phyloP scores from a whole-genome alignment of 2,329 filamentous ascomycete species.

The Exophiala bonariae region DNA sequence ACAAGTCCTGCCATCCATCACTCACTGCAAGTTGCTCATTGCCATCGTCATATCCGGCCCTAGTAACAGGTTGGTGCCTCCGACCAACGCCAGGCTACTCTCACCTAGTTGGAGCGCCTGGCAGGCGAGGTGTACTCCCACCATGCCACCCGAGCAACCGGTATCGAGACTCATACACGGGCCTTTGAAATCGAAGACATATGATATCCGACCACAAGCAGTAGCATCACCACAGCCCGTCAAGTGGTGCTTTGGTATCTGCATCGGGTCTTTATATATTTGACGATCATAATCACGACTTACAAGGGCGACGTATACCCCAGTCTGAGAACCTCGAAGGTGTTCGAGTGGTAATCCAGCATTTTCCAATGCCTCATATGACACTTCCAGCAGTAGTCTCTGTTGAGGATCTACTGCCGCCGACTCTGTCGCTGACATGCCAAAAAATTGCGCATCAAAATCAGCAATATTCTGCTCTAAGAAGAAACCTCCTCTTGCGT shows the following conservation, averaged over 20 bases:
- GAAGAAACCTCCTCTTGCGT: conserved; percentile 16
- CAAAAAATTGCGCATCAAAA: conserved; percentile 32
- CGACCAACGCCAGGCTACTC: conserved; percentile 40
- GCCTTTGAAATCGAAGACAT: conserved; percentile 33
- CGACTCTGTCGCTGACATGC: conserved; percentile 24
- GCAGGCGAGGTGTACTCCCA: conserved; percentile 56
- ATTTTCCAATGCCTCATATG: conserved; percentile 20
- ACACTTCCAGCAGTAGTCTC: conserved; percentile 27
- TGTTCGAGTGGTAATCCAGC: conserved; percentile 21
- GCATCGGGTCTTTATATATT: too few species aligned
- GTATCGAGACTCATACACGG: conserved; percentile 55
- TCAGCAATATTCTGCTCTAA: conserved; percentile 23
- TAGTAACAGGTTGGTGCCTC: conserved; percentile 8
- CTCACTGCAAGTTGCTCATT: background rate
- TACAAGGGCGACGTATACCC: conserved; percentile 35
- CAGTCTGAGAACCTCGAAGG: conserved; percentile 33
- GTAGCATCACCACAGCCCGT: too few species aligned
- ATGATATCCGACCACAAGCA: background rate
- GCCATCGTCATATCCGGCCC: background rate
- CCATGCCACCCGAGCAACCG: conserved; percentile 58
- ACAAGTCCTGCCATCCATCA: too few species aligned
- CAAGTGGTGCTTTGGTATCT: too few species aligned
- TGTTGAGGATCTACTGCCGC: conserved; percentile 29
- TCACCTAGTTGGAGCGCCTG: conserved; percentile 51
- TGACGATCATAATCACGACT: conserved; percentile 29